Evolutionary conservation across 305 asterid species (phyloP), one percentile per base, ranked within the genome.

Genomic region (Fraxinus platypoda): DNA sequence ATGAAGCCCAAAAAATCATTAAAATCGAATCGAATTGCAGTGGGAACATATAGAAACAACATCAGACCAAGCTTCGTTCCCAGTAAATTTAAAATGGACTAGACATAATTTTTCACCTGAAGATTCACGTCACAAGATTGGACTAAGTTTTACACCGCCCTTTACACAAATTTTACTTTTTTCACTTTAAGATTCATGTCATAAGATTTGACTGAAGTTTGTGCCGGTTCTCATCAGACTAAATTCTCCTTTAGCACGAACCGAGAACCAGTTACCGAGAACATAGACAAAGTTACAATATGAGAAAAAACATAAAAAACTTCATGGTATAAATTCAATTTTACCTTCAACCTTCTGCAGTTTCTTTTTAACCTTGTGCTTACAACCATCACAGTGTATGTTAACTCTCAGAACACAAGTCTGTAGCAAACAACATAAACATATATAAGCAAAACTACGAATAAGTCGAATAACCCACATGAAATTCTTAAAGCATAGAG

Each of bases 361-460:
- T 83, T 73, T 88, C 91, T 91, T 91, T 21, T 82, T 89, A 80
- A 93, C 92, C 86, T 93, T 93, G 25, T 92, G 89, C 84, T 85
- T 87, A 85, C 97, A 93, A 3, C 97, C 97, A 35, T 91, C 96
- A 83, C 97, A 93, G 88, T 93, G 94, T 86, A 93, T 88, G 70
- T 86, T 84, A 85, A 93, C 95, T 82, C 88, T 90, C 46, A 93
- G 88, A 84, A 79, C 91, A 86, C 91, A 85, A 6, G 91, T 87
- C 97, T 91, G 91, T 91, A 86, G 11, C 15, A 15, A n/a, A 52
- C 70, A 25, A 4, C 74, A 31, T 35, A 64, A 54, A 30, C 1
- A 33, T 46, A 46, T 0, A 46, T 46, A 46, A 46, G n/a, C 57
- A 26, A 64, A 57, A 57, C 13, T 25, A 4, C 3, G 1, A 31